A percentile compares a stretch with the other conserved stretches of the same genome.
Evolutionary conservation across 495 filamentous ascomycete genomes (phyloP).

Genomic region (Penicillium longicatenatum): DNA sequence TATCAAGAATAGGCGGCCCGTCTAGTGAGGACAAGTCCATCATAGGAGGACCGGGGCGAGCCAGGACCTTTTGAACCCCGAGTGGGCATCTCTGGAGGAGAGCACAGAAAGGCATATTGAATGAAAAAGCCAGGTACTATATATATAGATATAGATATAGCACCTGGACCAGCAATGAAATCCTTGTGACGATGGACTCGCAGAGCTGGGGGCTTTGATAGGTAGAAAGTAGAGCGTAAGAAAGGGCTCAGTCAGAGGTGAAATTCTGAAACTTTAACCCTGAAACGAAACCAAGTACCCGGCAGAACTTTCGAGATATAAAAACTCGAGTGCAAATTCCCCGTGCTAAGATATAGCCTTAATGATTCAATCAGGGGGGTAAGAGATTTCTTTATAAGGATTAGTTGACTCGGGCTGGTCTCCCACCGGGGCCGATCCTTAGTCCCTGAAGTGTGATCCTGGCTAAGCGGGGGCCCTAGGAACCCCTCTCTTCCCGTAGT

Average conservation of each 20-base stretch:
- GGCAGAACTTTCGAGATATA: neutral
- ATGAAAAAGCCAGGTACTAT: neutral
- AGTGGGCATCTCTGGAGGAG: neutral
- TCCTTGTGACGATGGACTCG: neutral
- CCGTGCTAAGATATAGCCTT: neutral
- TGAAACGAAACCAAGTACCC: neutral
- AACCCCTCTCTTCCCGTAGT: slow-evolving; percentile 1
- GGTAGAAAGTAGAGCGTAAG: neutral
- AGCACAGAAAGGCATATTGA: slow-evolving; percentile 1
- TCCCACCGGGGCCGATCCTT: neutral
- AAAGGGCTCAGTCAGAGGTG: neutral
- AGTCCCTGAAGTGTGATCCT: neutral
- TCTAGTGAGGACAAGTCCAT: slow-evolving; percentile 16
- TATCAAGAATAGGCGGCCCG: slow-evolving; percentile 5
- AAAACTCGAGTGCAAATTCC: no score
- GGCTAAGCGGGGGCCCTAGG: neutral
- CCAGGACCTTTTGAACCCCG: neutral
- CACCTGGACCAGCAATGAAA: neutral
- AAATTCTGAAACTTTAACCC: neutral
- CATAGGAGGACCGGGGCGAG: neutral
- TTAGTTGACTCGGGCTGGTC: neutral
- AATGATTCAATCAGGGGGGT: neutral
- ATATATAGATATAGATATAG: neutral
- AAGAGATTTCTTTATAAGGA: neutral
- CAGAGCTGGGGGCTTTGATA: neutral